These are phyloP conservation scores for Diaporthe humulicola DNA, from an alignment of 2,329 filamentous ascomycete species.

Conservation along the genomic window DNA sequence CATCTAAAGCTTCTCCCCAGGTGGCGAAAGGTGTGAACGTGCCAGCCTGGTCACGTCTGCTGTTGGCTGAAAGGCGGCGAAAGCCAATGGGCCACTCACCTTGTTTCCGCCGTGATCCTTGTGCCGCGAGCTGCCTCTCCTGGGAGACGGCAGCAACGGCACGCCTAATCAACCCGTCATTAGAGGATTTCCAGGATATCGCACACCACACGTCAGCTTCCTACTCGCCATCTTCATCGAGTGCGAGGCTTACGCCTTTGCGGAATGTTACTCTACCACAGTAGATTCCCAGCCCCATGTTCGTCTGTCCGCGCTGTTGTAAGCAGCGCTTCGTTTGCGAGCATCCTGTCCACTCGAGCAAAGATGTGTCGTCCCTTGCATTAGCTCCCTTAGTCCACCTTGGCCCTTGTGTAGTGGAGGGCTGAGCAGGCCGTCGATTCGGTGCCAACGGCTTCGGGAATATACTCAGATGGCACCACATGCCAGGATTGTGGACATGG, in stretches of 20 bases:
- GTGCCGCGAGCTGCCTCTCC: background rate
- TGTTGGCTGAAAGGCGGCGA: too few relatives aligned
- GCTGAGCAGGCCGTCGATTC: background rate
- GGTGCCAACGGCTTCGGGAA: background rate
- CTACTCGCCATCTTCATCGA: background rate
- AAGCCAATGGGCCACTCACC: background rate
- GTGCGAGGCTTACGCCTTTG: background rate
- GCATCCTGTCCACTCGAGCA: background rate
- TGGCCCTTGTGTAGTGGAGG: conserved; percentile 20
- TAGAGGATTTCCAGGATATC: background rate
- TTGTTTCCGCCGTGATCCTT: background rate
- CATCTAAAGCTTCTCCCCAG: conserved; percentile 6
- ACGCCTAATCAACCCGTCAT: background rate
- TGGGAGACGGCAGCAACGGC: background rate
- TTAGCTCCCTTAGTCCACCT: conserved; percentile 1
- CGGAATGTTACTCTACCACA: conserved; percentile 3
- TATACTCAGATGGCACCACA: background rate
- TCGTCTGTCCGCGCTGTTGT: conserved; percentile 6
- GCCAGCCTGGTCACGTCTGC: background rate
- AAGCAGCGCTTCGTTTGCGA: background rate
- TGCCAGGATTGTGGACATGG: background rate
- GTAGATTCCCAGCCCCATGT: background rate
- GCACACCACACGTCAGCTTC: conserved; percentile 5
- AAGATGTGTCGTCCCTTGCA: conserved; percentile 31
- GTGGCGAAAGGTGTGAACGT: background rate